Evolutionary conservation across 2,329 filamentous ascomycete species (phyloP), one percentile per base, ranked within the genome.

Genomic region (Fusarium duplospermum): DNA sequence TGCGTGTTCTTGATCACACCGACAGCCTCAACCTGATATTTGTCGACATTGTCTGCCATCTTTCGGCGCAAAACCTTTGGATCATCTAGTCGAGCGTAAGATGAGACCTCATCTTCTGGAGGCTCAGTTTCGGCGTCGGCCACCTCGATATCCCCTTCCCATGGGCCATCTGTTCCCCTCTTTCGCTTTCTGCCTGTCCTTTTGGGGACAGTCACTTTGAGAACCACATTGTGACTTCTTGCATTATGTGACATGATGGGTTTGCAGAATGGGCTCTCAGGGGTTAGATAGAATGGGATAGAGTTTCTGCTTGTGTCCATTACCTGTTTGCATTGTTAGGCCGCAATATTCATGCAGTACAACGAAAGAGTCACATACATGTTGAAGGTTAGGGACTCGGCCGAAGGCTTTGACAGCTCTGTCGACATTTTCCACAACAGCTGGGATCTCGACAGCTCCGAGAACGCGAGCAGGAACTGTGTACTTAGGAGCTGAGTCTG

Each of bases 141-240:
- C 18, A 83, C 72, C 14, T 84, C 78, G 6, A 82, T 38, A 60
- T 86, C 83, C 4, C 86, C 86, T 45, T 86, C 83, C 79, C 91
- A 96, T 0, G 92, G 91, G 6, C 87, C 92, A 64, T 91, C 81
- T 6, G 90, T 91, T n/a, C 94, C 95, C 76, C 92, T 88, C 84
- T 95, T 98, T 67, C 95, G 90, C 83, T 93, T 97, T 69, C 94
- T 90, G 4, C 95, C 95, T 3, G 95, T 98, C 65, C 94, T 88
- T 81, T 92, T 96, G 0, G 96, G 96, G 1, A 98, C 90, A 0
- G 93, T 95, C 64, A 99, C 88, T 81, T 95, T 95, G 62, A 99
- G 87, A 22, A 98, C 87, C 22, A 98, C 85, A 79, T 98, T 97
- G 80, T 95, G 94, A 11, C 94, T 93, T 22, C 89, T 84, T 35